These are phyloP conservation scores for Rhexocercosporidium sp. DNA, from an alignment of 2,329 filamentous ascomycete species.

Conservation along the genomic window DNA sequence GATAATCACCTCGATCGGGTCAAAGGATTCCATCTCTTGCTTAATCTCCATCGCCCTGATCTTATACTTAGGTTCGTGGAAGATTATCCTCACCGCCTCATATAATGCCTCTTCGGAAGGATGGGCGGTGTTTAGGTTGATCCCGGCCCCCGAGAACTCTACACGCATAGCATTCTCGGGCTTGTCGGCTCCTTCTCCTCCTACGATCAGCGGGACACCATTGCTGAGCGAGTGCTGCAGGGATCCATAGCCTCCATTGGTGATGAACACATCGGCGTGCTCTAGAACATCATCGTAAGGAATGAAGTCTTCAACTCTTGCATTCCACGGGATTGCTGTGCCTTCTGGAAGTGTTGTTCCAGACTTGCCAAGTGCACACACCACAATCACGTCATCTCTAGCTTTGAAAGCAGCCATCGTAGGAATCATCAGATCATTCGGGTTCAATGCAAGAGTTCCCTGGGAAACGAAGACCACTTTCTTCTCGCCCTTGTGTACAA, in stretches of 20 bases:
- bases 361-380: background rate
- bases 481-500: background rate
- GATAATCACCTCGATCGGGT: conserved; percentile 18
- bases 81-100: conserved; percentile 9
- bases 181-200: conserved; percentile 43
- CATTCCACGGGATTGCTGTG: conserved; percentile 28
- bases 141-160: conserved; percentile 33
- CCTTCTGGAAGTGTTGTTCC: background rate
- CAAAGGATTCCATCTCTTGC: conserved; percentile 16
- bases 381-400: background rate
- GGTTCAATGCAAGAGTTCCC: background rate
- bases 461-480: background rate
- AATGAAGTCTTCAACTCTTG: conserved; percentile 42
- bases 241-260: conserved; percentile 45
- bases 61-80: conserved; percentile 13
- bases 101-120: background rate
- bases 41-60: conserved; percentile 7
- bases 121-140: conserved; percentile 10
- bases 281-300: conserved; percentile 45
- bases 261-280: conserved; percentile 42
- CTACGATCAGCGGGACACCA: conserved; percentile 43
- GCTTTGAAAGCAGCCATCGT: background rate
- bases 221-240: conserved; percentile 41
- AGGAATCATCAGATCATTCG: background rate
- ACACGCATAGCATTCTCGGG: conserved; percentile 38